Conservation (phyloP, 768 basidiomycete genomes). For the Pleurotus salmoneostramineus region DNA sequence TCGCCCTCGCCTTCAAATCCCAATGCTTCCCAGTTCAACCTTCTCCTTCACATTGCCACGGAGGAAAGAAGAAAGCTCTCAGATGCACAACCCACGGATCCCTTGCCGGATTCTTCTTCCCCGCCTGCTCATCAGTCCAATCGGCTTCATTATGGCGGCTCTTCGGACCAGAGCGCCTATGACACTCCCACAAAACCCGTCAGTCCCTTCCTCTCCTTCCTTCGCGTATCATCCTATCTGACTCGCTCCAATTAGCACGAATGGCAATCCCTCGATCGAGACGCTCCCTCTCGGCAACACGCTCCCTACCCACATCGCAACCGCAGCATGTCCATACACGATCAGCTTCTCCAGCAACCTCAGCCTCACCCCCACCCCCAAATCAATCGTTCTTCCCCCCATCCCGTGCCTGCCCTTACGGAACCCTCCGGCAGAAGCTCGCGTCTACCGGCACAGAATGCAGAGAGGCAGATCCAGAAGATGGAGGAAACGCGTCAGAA, state of each 20-base stretch:
- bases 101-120: constrained; percentile 2
- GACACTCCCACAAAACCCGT: constrained; percentile 1
- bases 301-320: constrained; percentile 1
- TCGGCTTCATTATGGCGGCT: constrained; percentile 10
- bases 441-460: constrained; percentile 12
- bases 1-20: constrained; percentile 3
- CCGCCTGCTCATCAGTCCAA: constrained; percentile 1
- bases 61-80: constrained; percentile 57
- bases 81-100: constrained; percentile 6
- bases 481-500: constrained; percentile 11
- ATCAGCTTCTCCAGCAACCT: neutral
- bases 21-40: constrained; percentile 33
- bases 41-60: constrained; percentile 68
- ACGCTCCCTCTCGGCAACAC: neutral
- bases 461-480: constrained; percentile 11
- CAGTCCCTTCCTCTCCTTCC: neutral
- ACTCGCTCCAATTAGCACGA: no score
- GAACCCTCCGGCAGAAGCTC: neutral
- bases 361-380: neutral
- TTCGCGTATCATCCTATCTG: neutral
- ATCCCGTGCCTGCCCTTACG: neutral
- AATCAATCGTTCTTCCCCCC: neutral
- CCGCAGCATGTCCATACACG: constrained; percentile 4
- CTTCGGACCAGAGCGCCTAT: constrained; percentile 3
- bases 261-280: no score